phyloP scores from a whole-genome alignment of 208 protist species.

The Crithidia acanthocephali region DNA sequence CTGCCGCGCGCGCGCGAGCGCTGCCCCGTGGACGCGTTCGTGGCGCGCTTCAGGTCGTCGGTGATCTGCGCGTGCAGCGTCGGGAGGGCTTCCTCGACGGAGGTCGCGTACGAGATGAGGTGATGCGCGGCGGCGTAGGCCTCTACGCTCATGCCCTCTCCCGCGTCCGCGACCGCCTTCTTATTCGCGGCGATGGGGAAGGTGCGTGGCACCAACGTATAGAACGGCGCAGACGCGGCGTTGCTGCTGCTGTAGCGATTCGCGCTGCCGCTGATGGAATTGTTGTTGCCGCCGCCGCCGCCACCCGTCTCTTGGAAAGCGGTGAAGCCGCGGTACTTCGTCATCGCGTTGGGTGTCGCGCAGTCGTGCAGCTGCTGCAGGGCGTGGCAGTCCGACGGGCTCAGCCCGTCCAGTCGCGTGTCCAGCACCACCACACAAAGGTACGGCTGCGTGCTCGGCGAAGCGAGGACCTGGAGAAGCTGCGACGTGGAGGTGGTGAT shows the following conservation, averaged over 20 bases:
- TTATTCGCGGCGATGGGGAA: neutral
- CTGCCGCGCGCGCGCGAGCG: neutral
- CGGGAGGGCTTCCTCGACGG: slow-evolving; percentile 40
- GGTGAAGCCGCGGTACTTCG: slow-evolving; percentile 7
- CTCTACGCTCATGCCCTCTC: slow-evolving; percentile 24
- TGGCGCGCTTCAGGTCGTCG: neutral
- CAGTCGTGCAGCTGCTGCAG: slow-evolving; percentile 36
- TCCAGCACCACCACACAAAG: slow-evolving; percentile 55
- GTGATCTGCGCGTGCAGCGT: slow-evolving; percentile 28
- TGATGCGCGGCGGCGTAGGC: slow-evolving; percentile 27
- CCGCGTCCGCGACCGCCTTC: slow-evolving; percentile 1
- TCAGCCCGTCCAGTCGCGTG: slow-evolving; percentile 24
- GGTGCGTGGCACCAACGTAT: slow-evolving; percentile 21
- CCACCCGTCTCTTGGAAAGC: neutral
- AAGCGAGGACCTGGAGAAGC: slow-evolving; percentile 33
- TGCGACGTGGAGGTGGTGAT: slow-evolving; percentile 49
- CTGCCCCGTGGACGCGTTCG: neutral
- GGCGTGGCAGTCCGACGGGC: slow-evolving; percentile 29
- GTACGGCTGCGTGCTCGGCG: slow-evolving; percentile 17
- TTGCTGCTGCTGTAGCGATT: neutral
- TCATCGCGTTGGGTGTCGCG: neutral
- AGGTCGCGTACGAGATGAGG: slow-evolving; percentile 31
- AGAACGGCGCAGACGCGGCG: slow-evolving; percentile 15
- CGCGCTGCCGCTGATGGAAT: neutral
- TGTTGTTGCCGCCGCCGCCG: neutral